Percentiles rank a stretch among this genome's conserved stretches.
These are phyloP conservation scores for Fragaria iinumae DNA, from an alignment of 306 rosid genomes.

Conservation along the genomic window DNA sequence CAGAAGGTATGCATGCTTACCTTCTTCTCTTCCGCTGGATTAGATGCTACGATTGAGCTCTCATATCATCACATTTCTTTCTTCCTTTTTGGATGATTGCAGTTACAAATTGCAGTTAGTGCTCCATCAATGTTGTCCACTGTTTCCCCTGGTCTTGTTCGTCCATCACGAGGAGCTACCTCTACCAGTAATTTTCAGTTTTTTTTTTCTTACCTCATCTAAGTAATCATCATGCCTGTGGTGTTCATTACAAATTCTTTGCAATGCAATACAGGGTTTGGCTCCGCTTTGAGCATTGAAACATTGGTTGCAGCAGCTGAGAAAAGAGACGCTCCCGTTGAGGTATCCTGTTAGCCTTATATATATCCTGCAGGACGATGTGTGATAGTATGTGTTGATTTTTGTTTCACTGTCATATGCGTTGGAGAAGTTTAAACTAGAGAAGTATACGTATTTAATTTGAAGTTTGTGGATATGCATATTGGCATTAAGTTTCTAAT, in stretches of 20 bases:
- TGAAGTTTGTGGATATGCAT: background rate
- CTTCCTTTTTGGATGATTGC: slow-evolving; percentile 28
- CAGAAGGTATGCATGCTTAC: slow-evolving; percentile 54
- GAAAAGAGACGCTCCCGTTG: slow-evolving; percentile 89
- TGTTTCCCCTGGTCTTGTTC: slow-evolving; percentile 73
- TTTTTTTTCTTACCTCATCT: background rate
- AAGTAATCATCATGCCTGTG: background rate
- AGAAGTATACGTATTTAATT: background rate
- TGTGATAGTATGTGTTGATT: background rate
- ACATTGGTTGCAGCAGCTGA: slow-evolving; percentile 97
- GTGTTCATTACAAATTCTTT: slow-evolving; percentile 20
- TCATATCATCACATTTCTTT: background rate
- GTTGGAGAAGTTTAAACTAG: background rate
- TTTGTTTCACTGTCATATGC: background rate
- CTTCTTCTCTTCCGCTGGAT: background rate
- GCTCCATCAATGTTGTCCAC: slow-evolving; percentile 55
- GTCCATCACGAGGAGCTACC: slow-evolving; percentile 66
- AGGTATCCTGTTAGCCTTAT: slow-evolving; percentile 49
- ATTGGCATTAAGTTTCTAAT: background rate
- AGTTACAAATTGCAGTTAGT: slow-evolving; percentile 52
- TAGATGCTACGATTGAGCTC: background rate
- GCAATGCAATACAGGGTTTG: slow-evolving; percentile 61
- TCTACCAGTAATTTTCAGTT: slow-evolving; percentile 60
- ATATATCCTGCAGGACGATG: slow-evolving; percentile 7
- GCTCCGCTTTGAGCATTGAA: slow-evolving; percentile 95